Percentiles rank a stretch among this genome's conserved stretches.
Conservation (phyloP, 164 flowering plant genomes). For the Hamamelis virginiana region DNA sequence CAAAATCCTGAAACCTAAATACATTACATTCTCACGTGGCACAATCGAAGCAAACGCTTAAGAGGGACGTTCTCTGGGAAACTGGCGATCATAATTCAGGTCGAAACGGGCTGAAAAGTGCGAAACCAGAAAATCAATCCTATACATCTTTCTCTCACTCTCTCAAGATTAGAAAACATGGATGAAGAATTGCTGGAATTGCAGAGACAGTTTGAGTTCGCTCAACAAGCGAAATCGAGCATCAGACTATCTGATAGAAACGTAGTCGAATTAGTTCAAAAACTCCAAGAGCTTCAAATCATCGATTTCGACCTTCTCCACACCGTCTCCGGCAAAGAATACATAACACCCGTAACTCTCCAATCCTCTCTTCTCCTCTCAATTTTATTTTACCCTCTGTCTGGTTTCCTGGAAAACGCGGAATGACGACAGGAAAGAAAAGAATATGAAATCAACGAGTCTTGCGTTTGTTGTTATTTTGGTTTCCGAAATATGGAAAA, state of each 20-base stretch:
- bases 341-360: constrained; percentile 79
- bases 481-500: background rate
- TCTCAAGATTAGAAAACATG: constrained; percentile 33
- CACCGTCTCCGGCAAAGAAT: constrained; percentile 91
- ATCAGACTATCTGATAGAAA: constrained; percentile 83
- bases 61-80: no score
- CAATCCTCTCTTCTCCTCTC: constrained; percentile 1
- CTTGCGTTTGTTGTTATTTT: no score
- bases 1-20: no score
- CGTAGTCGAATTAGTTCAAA: constrained; percentile 90
- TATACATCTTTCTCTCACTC: background rate
- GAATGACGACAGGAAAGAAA: background rate
- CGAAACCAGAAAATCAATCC: background rate
- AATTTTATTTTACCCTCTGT: background rate
- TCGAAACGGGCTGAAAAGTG: no score
- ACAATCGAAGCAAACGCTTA: no score
- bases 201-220: constrained; percentile 90
- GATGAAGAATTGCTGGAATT: constrained; percentile 85
- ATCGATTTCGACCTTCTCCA: constrained; percentile 94
- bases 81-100: no score
- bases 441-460: background rate
- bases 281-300: constrained; percentile 84
- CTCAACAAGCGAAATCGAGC: constrained; percentile 90
- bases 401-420: background rate
- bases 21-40: no score